Conservation (phyloP, 371 early-diverging fungal genomes). For the Syncephalastrum monosporum region DNA sequence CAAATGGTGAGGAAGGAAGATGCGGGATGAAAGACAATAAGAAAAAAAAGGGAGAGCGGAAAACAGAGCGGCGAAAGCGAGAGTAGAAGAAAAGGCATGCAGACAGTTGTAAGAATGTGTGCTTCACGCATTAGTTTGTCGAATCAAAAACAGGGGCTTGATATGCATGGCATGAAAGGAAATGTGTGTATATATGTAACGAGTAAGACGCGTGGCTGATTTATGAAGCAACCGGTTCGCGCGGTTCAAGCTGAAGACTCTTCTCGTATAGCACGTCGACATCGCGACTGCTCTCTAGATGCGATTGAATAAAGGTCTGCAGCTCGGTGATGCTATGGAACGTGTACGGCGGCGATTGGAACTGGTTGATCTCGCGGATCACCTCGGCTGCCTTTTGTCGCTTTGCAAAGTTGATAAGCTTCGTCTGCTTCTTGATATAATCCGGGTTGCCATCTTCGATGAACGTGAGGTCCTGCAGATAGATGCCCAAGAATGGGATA, state of each 20-base stretch:
- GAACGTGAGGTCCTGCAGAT: slow-evolving; percentile 89
- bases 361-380: slow-evolving; percentile 87
- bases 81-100: too few relatives aligned
- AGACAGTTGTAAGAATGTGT: too few relatives aligned
- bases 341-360: slow-evolving; percentile 80
- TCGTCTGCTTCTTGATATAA: slow-evolving; percentile 53
- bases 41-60: too few relatives aligned
- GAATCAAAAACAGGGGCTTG: too few relatives aligned
- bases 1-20: too few relatives aligned
- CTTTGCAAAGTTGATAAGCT: slow-evolving; percentile 89
- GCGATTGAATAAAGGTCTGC: slow-evolving; percentile 71
- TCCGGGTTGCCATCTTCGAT: slow-evolving; percentile 92
- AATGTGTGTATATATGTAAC: too few relatives aligned
- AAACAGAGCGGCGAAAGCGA: too few relatives aligned
- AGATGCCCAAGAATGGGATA: slow-evolving; percentile 88
- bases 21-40: too few relatives aligned
- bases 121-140: too few relatives aligned
- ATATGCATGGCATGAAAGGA: too few relatives aligned
- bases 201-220: too few relatives aligned
- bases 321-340: slow-evolving; percentile 74
- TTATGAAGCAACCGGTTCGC: slow-evolving; percentile 12
- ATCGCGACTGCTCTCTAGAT: slow-evolving; percentile 54
- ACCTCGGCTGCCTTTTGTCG: slow-evolving; percentile 82
- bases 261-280: slow-evolving; percentile 64
- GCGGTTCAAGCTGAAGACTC: slow-evolving; percentile 68